Evolutionary conservation across 257 asterid species (phyloP), one percentile per base, ranked within the genome.

Genomic region (Solanum sitiens): DNA sequence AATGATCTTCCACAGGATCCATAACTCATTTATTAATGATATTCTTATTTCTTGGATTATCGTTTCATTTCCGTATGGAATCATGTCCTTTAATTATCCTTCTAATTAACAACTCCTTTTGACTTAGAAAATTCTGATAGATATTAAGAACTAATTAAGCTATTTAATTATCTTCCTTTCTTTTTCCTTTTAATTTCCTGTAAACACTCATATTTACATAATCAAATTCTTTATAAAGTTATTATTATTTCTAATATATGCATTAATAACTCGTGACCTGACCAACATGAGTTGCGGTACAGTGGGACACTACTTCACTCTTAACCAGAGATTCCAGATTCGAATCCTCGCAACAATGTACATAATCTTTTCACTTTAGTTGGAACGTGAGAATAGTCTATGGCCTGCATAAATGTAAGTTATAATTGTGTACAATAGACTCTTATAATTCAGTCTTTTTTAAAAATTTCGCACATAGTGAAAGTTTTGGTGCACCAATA

Each of bases 261-360:
- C 44, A 10, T 72, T 72, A 18, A 72, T 4, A 30, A 15, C 40
- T 35, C 80, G 2, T 35, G 40, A 71, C 23, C 76, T 27, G 5
- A 68, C 9, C 23, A 53, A 16, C 9, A 53, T 16, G n/a, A 3
- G 4, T 1, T 53, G 23, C 18, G 4, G n/a, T 18, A 9, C 10
- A 0, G 4, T 53, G 0, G n/a, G 61, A 0, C 0, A 15, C 1
- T 53, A 23, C n/a, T 53, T 53, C 63, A 53, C 10, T 0, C 63
- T 18, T 53, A 53, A 53, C 2, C 23, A 0, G 23, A 53, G 4
- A 0, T 53, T 0, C 7, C 0, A 14, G 6, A 4, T 45, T 45
- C 2, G 4, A 45, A 16, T 45, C 3, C 2, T 11, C 3, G 7
- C 39, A 5, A 35, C 7, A 35, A 35, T 35, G 39, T 35, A 35